Evolutionary conservation across 345 rosid species (phyloP), one percentile per base, ranked within the genome.

Genomic region (Arabidopsis thaliana): DNA sequence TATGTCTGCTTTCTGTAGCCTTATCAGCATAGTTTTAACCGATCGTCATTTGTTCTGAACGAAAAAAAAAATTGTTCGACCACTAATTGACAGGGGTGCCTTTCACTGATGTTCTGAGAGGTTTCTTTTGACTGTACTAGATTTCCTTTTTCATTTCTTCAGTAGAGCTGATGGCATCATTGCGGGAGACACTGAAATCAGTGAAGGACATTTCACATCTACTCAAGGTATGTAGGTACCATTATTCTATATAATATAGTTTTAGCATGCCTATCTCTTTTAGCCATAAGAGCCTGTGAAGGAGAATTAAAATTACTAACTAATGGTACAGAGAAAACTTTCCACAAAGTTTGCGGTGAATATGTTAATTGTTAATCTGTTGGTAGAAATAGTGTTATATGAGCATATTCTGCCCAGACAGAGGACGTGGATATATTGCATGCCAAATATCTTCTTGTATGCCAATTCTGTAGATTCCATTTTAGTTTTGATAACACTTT

Each of bases 101-200:
- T 59, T 59, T 46, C 65, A 34, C 22, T 20, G 56, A 45, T 71
- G 44, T 59, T 45, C 66, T 13, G 37, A 56, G 56, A 71, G 23
- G 40, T 77, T 77, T 71, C 45, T 84, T 83, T 90, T 91, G 77
- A 80, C 77, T 22, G 76, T 68, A 69, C 72, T 61, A 94, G 98
- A 89, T 94, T 78, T 89, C 98, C 72, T 87, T 94, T 81, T 94
- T 91, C 73, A 82, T 88, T 33, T 81, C 73, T 74, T 90, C 95
- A n/a, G 88, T 86, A 80, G 97, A 94, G 84, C 82, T 94, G 65
- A 87, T 85, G 90, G 69, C 76, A 71, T 91, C 97, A 62, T 81
- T 91, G 65, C 87, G 75, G 63, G 96, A 87, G 78, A 91, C 97
- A 60, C 78, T 94, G 83, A 94, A 94, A 80, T 86, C 92, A 56